Base-by-base conservation (phyloP, 2,329 filamentous ascomycete species). In the Orbilia ellipsospora region DNA sequence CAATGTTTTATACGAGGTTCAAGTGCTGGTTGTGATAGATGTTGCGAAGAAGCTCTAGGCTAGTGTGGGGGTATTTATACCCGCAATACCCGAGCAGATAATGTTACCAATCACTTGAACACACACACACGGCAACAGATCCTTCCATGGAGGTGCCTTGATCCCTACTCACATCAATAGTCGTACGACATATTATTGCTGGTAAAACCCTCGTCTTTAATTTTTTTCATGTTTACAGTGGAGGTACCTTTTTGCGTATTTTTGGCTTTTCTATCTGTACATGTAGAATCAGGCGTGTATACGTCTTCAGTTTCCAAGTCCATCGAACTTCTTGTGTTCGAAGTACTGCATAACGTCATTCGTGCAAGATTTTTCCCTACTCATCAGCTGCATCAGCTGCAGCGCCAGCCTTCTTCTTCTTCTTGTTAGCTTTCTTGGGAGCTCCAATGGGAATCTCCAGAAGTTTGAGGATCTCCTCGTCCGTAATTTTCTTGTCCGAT, bases 401-500 rank as follows among this genome's bases (percentile, higher is more conserved):
- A 52, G 63, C 72, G 73, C 85, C 82, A 81, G 90, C 91, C 86
- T 91, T 89, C 88, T 92, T 93, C 88, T 94, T 96, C 87, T 93
- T 94, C 86, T 92, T 95, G 86, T 93, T 93, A 82, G 93, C 94
- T 83, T 94, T 93, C 85, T 92, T 92, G 85, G 92, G 92, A 78
- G 90, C 86, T 62, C 86, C 85, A 80, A 97, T 84, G 36, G 94
- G 94, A 83, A 92, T 92, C 85, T 95, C 93, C 61, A 99, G 88
- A 78, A 98, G 94, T 87, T 95, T 92, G 80, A 98, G 89, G 79
- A 99, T 87, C 85, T 98, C 94, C 85, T 96, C 93, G 78, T 98
- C 94, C 79, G 90, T 90, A 81, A 99, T 97, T 88, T 97, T 97
- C 89, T 98, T 98, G 83, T 98, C 94, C 40, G 92, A 90, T 88